These are phyloP conservation scores for Globisporangium alternatum DNA, from an alignment of 352 stramenopile species.

Conservation along the genomic window DNA sequence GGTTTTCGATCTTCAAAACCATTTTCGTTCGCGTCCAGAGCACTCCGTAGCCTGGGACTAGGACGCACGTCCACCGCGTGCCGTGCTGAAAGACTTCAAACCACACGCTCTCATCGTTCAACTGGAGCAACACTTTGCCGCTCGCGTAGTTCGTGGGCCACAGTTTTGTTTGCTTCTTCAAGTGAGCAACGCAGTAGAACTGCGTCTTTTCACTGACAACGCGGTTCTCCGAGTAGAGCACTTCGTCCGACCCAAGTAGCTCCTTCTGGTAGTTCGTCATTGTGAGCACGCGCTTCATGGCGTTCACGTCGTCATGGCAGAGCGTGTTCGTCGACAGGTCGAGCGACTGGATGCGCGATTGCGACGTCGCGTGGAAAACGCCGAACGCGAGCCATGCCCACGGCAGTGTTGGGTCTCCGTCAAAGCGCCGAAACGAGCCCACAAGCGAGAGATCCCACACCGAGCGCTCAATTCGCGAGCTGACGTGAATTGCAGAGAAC, in stretches of 20 bases:
- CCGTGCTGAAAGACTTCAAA: conserved; percentile 20
- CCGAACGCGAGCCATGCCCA: conserved; percentile 44
- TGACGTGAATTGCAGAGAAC: conserved; percentile 33
- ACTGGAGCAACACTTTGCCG: neutral
- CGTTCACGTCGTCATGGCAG: conserved; percentile 24
- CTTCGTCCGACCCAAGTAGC: neutral
- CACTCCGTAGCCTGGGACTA: conserved; percentile 35
- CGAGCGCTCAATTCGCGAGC: conserved; percentile 1
- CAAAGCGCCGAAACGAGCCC: conserved; percentile 24
- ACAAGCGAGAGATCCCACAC: conserved; percentile 33
- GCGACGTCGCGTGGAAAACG: conserved; percentile 24
- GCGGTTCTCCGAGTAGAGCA: neutral
- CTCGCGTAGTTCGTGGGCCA: neutral
- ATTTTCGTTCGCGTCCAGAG: conserved; percentile 20
- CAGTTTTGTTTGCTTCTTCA: conserved; percentile 10
- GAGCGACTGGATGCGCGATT: conserved; percentile 19
- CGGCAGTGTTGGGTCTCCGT: conserved; percentile 18
- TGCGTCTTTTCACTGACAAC: neutral
- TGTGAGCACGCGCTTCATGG: conserved; percentile 19
- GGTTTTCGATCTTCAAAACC: neutral
- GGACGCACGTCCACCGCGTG: conserved; percentile 22
- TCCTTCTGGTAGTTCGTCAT: conserved; percentile 3
- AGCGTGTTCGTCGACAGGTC: conserved; percentile 44
- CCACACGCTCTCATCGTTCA: conserved; percentile 17
- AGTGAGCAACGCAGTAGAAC: neutral